Evolutionary conservation across 768 basidiomycete genomes (phyloP), one percentile per base, ranked within the genome.

Genomic region (Inosperma sp.): DNA sequence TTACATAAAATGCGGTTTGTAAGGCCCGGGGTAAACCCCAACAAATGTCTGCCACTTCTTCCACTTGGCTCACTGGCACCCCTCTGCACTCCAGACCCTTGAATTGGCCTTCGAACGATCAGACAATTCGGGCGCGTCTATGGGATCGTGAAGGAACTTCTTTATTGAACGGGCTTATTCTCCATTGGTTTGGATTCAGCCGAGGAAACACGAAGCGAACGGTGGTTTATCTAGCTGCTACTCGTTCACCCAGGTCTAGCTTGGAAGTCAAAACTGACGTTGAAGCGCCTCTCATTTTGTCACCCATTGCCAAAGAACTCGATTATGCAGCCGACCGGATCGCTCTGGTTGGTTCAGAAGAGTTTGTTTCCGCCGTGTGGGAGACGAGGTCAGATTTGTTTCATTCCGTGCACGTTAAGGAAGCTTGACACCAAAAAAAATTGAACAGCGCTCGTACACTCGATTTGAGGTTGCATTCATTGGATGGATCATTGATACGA

Each of bases 41-140:
- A n/a, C n/a, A n/a, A n/a, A n/a, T n/a, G n/a, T n/a, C n/a, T n/a
- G 0, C 85, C 86, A 2, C 34, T 35, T 35, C 34, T 13, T 35
- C 34, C 34, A 17, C 34, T 35, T 35, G 34, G 34, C 12, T 35
- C 34, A 35, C 34, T 35, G 34, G 34, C 34, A 35, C 34, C 34
- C 34, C 34, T 35, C 34, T 35, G 34, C 34, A 35, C 14, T 5
- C 34, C 34, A 35, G n/a, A n/a, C n/a, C n/a, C n/a, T 35, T 35
- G 34, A 35, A 35, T 35, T 35, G 53, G 53, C 53, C 48, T 36
- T 26, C 48, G 16, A 33, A 50, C 22, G 53, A 54, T 33, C 42
- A 54, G 27, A 13, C 34, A 22, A 30, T 49, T 34, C 36, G n/a
- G 30, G 25, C 44, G 9, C 45, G 33, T 19, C 29, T 22, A 16